Percentiles rank a stretch among this genome's conserved stretches.
phyloP scores from a whole-genome alignment of 1,139 yeast genomes.

The Pichia sp. region DNA sequence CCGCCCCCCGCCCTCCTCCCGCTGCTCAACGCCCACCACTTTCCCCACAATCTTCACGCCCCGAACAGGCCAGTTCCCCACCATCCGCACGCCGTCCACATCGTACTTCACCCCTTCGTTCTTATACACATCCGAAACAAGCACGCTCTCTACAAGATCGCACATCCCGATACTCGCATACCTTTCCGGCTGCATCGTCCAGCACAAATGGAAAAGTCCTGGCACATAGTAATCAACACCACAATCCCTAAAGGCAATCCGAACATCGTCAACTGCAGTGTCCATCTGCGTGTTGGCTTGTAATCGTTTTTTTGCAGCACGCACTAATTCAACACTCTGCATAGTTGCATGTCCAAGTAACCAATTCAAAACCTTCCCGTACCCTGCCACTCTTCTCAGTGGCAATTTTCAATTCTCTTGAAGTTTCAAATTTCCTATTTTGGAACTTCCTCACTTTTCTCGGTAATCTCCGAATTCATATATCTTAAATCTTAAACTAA shows the following conservation, averaged over 20 bases:
- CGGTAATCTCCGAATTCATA: no score
- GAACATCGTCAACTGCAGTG: not conserved
- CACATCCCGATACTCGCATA: not conserved
- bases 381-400: not conserved
- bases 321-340: constrained; percentile 1
- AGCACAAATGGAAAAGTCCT: constrained; percentile 33
- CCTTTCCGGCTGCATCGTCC: constrained; percentile 23
- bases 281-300: not conserved
- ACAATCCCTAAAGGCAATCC: constrained; percentile 3
- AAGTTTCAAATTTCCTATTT: no score
- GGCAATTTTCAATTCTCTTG: no score
- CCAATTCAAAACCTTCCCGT: no score
- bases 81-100: constrained; percentile 2
- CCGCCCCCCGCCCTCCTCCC: constrained; percentile 7
- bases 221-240: constrained; percentile 31
- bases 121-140: constrained; percentile 4
- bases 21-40: constrained; percentile 24
- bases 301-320: constrained; percentile 7
- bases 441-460: no score
- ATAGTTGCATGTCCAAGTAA: no score
- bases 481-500: no score
- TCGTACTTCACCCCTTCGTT: constrained; percentile 7
- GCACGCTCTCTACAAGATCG: not conserved
- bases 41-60: constrained; percentile 31
- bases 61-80: constrained; percentile 36